A percentile compares a stretch with the other conserved stretches of the same genome.
Conservation (phyloP, 768 basidiomycete genomes). For the Lepiota subincarnata region DNA sequence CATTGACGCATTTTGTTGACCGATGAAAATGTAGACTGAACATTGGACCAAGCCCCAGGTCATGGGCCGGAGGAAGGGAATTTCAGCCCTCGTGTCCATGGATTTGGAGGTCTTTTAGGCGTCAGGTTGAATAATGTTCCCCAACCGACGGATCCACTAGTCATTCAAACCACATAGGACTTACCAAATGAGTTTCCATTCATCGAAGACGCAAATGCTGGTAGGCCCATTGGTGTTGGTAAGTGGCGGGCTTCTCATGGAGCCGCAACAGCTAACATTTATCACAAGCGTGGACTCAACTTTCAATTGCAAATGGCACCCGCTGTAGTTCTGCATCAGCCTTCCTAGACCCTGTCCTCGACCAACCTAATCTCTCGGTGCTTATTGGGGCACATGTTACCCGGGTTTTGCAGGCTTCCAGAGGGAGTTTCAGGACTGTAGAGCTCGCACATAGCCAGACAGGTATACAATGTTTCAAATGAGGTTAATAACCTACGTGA, state of each 20-base stretch:
- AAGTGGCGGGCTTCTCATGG: too few species aligned
- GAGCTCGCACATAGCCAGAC: slow-evolving; percentile 2
- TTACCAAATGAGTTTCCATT: slow-evolving; percentile 11
- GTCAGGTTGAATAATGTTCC: slow-evolving; percentile 1
- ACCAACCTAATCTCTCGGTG: slow-evolving; percentile 6
- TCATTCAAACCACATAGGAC: slow-evolving; percentile 5
- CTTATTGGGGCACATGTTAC: slow-evolving; percentile 3
- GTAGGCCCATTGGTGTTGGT: slow-evolving; percentile 11
- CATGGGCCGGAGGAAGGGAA: slow-evolving; percentile 2
- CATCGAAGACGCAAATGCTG: slow-evolving; percentile 12
- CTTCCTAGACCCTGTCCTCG: slow-evolving; percentile 3
- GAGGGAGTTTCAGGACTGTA: neutral
- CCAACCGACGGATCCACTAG: neutral
- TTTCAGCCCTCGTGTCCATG: slow-evolving; percentile 10
- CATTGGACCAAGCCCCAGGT: neutral
- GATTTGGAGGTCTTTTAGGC: slow-evolving; percentile 10
- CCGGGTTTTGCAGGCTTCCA: neutral
- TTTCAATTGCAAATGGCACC: slow-evolving; percentile 9
- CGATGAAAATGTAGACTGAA: neutral
- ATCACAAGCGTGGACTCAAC: slow-evolving; percentile 3
- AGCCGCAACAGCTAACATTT: too few species aligned
- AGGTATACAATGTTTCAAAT: neutral
- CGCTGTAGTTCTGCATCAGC: slow-evolving; percentile 5
- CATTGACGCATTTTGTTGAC: neutral
- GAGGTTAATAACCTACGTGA: too few species aligned